Base-by-base conservation (phyloP, 176 grass and related monocot genomes). In the Stipa capillata region DNA sequence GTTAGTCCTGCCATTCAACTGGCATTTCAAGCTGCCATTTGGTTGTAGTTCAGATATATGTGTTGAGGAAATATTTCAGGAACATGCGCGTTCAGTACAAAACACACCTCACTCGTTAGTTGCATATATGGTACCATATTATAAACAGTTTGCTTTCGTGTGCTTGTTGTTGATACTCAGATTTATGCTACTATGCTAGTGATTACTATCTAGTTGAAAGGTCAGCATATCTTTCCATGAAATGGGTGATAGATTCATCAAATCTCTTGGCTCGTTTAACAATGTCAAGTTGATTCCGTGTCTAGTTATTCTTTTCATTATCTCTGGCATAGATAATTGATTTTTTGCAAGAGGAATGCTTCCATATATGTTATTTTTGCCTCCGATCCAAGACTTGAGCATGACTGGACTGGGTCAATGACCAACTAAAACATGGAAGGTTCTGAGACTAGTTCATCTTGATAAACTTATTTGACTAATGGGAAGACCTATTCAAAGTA, bases 291-390 rank as follows among this genome's bases (percentile, higher is more conserved):
- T 83, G 79, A 65, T 78, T 83, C 3, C 3, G 31, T 12, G n/a
- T 45, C 12, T 56, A 40, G 8, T 78, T n/a, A n/a, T n/a, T 72
- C 8, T 18, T 65, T 77, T 65, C 31, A 5, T 10, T 64, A 21
- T 57, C 34, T 54, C 48, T 78, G 47, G 65, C 56, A 40, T 56
- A 43, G 42, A 43, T 52, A 25, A 28, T 74, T 67, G 36, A 27
- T 65, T 57, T 72, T 23, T 83, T 50, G 11, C 3, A 35, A 80
- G 69, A 23, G 12, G 52, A 59, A 42, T 50, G 10, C 41, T 65
- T 74, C 80, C 72, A 50, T 37, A 71, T 44, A 27, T 79, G n/a
- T 66, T 63, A 60, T 49, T 84, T n/a, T n/a, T 79, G 59, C 17
- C 41, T 79, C 7, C 25, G 56, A 45, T 45, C 45, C 20, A 79